Percentiles rank a stretch among this genome's conserved stretches.
phyloP scores from a whole-genome alignment of 2,329 filamentous ascomycete genomes.

The Falciphora oryzae region DNA sequence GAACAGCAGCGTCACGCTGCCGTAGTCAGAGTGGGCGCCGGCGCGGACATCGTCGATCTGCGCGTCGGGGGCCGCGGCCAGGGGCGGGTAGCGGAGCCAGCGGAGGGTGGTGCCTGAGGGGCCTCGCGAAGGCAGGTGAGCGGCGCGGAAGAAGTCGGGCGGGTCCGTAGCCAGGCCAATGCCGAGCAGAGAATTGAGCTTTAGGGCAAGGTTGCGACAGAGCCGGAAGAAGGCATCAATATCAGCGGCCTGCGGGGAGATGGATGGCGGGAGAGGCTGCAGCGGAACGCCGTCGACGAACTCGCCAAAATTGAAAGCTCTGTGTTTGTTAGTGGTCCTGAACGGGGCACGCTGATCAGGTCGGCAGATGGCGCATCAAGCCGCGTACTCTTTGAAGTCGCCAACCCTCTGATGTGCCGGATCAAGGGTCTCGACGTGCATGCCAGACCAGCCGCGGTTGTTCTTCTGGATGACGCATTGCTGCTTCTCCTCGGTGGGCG shows the following conservation, averaged over 20 bases:
- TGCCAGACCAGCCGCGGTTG: slow-evolving; percentile 84
- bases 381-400: slow-evolving; percentile 11
- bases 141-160: slow-evolving; percentile 47
- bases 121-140: slow-evolving; percentile 39
- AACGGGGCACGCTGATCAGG: too few species aligned
- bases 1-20: slow-evolving; percentile 70
- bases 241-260: slow-evolving; percentile 53
- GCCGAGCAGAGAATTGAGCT: slow-evolving; percentile 71
- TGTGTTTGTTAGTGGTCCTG: slow-evolving; percentile 28
- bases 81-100: slow-evolving; percentile 66
- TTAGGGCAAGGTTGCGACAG: slow-evolving; percentile 68
- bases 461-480: slow-evolving; percentile 68
- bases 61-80: slow-evolving; percentile 29
- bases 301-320: slow-evolving; percentile 87
- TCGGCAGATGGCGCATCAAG: background rate
- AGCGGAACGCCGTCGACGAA: slow-evolving; percentile 63
- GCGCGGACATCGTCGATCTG: slow-evolving; percentile 65
- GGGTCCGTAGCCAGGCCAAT: slow-evolving; percentile 59
- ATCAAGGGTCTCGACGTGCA: slow-evolving; percentile 85
- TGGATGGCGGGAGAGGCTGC: slow-evolving; percentile 67
- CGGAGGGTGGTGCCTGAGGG: slow-evolving; percentile 57
- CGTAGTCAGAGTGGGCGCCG: slow-evolving; percentile 89
- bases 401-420: slow-evolving; percentile 71
- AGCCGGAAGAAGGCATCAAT: slow-evolving; percentile 61
- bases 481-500: slow-evolving; percentile 65